Evolutionary conservation across 495 filamentous ascomycete species (phyloP).

Genomic region (Xylaria flabelliformis): DNA sequence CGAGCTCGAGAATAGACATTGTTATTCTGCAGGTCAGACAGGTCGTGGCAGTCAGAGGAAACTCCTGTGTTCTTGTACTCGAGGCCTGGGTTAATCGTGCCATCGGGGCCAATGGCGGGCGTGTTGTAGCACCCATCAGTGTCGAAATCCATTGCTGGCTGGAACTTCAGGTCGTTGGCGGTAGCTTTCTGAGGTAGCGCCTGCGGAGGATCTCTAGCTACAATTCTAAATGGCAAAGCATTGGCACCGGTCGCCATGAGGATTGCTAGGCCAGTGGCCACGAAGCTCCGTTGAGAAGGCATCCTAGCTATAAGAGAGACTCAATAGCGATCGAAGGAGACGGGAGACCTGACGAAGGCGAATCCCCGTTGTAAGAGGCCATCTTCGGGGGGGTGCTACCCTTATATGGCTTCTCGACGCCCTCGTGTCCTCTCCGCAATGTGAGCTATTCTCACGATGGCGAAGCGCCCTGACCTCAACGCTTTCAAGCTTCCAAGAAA

Average conservation of each 20-base stretch:
- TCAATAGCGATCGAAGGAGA: background rate
- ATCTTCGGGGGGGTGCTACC: background rate
- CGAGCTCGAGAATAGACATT: constrained; percentile 54
- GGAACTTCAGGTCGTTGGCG: constrained; percentile 49
- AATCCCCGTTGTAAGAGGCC: background rate
- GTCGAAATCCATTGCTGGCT: constrained; percentile 55
- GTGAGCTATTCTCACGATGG: constrained; percentile 23
- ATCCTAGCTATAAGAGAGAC: constrained; percentile 32
- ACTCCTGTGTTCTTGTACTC: constrained; percentile 41
- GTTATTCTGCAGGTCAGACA: constrained; percentile 51
- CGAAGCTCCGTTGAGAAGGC: constrained; percentile 43
- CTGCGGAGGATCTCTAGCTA: constrained; percentile 35
- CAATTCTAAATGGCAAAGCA: constrained; percentile 32
- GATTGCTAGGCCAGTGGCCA: constrained; percentile 42
- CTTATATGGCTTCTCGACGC: constrained; percentile 7
- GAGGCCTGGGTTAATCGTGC: constrained; percentile 48
- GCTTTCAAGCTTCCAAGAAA: constrained; percentile 25
- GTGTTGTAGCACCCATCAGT: constrained; percentile 57
- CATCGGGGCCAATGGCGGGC: constrained; percentile 48
- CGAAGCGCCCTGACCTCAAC: constrained; percentile 6
- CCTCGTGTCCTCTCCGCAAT: constrained; percentile 5
- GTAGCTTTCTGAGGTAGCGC: constrained; percentile 52
- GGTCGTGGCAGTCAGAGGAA: constrained; percentile 45
- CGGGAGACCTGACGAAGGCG: background rate
- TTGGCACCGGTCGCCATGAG: constrained; percentile 36